Evolutionary conservation across 2,329 filamentous ascomycete species (phyloP).

Genomic region (Aspergillus unguis): DNA sequence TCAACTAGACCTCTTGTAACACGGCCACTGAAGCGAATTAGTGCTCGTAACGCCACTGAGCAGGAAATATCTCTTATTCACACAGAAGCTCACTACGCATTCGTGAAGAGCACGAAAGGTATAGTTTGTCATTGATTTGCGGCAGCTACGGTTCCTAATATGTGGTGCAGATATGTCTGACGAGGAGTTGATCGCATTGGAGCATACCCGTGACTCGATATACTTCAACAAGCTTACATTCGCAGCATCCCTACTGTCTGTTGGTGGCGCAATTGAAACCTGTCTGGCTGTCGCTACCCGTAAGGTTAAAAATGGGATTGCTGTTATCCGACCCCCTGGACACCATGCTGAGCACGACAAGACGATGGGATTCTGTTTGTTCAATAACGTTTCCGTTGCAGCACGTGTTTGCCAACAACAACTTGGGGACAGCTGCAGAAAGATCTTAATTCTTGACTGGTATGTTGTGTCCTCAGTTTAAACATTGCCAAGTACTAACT

Average conservation of each 20-base stretch:
- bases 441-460: slow-evolving; percentile 92
- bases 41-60: slow-evolving; percentile 70
- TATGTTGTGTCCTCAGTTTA: slow-evolving; percentile 50
- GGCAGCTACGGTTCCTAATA: slow-evolving; percentile 15
- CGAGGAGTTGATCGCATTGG: slow-evolving; percentile 66
- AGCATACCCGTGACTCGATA: slow-evolving; percentile 68
- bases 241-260: slow-evolving; percentile 75
- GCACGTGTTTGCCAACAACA: slow-evolving; percentile 81
- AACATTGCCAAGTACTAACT: slow-evolving; percentile 18
- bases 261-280: slow-evolving; percentile 91
- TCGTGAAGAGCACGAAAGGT: slow-evolving; percentile 62
- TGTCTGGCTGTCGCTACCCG: slow-evolving; percentile 84
- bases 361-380: slow-evolving; percentile 93
- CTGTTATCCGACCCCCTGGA: slow-evolving; percentile 89
- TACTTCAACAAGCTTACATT: slow-evolving; percentile 82
- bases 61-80: slow-evolving; percentile 82
- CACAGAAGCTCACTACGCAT: slow-evolving; percentile 70
- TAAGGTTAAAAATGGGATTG: slow-evolving; percentile 88
- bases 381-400: slow-evolving; percentile 95
- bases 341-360: slow-evolving; percentile 87
- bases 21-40: slow-evolving; percentile 65
- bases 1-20: slow-evolving; percentile 48
- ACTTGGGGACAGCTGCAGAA: slow-evolving; percentile 76
- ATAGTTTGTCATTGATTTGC: slow-evolving; percentile 17
- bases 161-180: slow-evolving; percentile 44